Base-by-base conservation (phyloP, 2,329 filamentous ascomycete genomes). In the Elsinoe perseae region DNA sequence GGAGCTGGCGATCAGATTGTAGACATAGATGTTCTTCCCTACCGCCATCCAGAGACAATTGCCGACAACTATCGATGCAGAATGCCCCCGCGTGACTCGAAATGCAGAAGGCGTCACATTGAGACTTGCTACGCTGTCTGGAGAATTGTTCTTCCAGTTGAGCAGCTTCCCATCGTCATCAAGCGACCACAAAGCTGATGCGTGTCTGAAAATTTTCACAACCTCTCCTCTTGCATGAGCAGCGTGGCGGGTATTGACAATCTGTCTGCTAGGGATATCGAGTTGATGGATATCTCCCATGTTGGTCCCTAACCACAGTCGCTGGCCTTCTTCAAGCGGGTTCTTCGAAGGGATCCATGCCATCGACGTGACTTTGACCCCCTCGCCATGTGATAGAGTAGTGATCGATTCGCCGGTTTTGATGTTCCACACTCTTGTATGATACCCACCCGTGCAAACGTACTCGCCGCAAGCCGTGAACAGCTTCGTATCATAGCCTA, bases 161-260 rank as follows among this genome's bases (percentile, higher is more conserved):
- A 89, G 84, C 12, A 98, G 74, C 44, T 86, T 87, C 9, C 93
- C 93, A 46, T 86, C 83, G 61, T 96, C 91, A 67, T 97, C 93
- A 48, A 98, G 70, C 0, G 91, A 91, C 93, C 93, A 98, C 68
- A 98, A 81, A 65, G 96, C 88, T 62, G 89, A 89, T 60, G 83
- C 85, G 69, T 95, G 86, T 36, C 93, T 83, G 66, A 89, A 86
- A 40, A 98, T 95, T 64, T 84, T 89, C 61, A 88, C 81, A 52
- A 98, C 80, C 63, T 95, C 88, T 59, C 83, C 80, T 40, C 88
- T 83, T 6, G 84, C 82, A 64, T 97, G 93, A 1, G 87, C 87
- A 52, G 78, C 83, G 1, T 80, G 73, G 64, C 86, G 88, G 16
- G 80, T 86, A 25, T 80, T 77, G 12, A 88, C 76, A 44, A 95